Evolutionary conservation across 2,329 filamentous ascomycete genomes (phyloP).

Genomic region (Chaetomium sp.): DNA sequence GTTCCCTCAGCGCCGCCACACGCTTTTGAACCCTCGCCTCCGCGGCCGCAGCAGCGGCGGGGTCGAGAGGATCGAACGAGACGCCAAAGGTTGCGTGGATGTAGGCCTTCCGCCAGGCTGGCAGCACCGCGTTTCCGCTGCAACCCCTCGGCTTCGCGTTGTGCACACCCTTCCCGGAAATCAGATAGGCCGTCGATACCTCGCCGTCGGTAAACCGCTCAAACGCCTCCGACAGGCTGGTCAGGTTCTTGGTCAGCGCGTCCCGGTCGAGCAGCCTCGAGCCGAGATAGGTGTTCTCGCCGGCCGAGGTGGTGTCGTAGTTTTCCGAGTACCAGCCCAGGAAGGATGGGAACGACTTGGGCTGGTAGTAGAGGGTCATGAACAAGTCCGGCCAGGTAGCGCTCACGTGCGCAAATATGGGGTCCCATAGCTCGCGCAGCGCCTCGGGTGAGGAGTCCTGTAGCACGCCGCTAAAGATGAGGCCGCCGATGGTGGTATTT

Average conservation of each 20-base stretch:
- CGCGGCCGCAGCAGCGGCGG: conserved; percentile 36
- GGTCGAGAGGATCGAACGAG: conserved; percentile 41
- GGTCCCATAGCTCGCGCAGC: conserved; percentile 39
- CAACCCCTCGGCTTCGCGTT: conserved; percentile 50
- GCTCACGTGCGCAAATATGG: conserved; percentile 44
- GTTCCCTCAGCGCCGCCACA: conserved; percentile 43
- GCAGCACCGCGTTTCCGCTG: conserved; percentile 48
- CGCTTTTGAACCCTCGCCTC: conserved; percentile 35
- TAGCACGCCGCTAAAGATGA: conserved; percentile 40
- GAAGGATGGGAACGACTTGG: conserved; percentile 41
- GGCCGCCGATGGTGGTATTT: conserved; percentile 39
- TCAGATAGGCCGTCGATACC: conserved; percentile 43
- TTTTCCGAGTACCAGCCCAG: conserved; percentile 44
- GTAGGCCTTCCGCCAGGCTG: conserved; percentile 53
- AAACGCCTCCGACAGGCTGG: conserved; percentile 43
- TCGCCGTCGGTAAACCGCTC: conserved; percentile 39
- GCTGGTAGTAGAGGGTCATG: not conserved
- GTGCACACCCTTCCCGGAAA: conserved; percentile 49
- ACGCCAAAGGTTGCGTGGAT: conserved; percentile 39
- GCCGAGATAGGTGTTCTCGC: conserved; percentile 43
- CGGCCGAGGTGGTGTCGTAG: conserved; percentile 43
- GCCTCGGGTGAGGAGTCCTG: conserved; percentile 41
- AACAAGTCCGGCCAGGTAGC: conserved; percentile 43
- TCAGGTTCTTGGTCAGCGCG: conserved; percentile 42
- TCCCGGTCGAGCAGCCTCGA: conserved; percentile 49